phyloP scores from a whole-genome alignment of 805 yeast genomes.

The Yarrowia bubula region DNA sequence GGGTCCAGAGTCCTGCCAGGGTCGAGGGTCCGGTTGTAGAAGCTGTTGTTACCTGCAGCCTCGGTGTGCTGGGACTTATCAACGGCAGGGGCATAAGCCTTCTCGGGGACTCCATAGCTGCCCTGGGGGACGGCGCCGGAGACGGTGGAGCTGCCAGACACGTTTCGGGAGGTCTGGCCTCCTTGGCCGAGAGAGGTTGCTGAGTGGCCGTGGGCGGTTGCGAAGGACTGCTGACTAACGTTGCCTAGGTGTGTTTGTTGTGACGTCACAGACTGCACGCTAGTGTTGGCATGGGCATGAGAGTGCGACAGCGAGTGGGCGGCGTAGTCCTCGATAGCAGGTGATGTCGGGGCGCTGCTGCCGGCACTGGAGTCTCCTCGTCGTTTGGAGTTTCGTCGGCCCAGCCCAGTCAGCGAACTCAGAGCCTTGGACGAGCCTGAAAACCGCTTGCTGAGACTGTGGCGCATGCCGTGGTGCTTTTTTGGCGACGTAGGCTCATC shows the following conservation, averaged over 20 bases:
- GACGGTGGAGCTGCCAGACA: not conserved
- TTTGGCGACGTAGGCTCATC: conserved; percentile 19
- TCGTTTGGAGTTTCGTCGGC: conserved; percentile 22
- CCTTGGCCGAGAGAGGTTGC: not conserved
- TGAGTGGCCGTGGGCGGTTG: conserved; percentile 1
- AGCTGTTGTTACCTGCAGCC: not conserved
- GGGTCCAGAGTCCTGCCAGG: conserved; percentile 13
- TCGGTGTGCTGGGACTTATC: not conserved
- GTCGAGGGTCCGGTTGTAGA: conserved; percentile 5
- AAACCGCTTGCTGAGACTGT: conserved; percentile 21
- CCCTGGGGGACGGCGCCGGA: conserved; percentile 12
- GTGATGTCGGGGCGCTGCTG: conserved; percentile 1
- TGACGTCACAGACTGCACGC: conserved; percentile 20
- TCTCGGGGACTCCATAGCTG: conserved; percentile 8
- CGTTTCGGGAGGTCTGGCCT: not conserved
- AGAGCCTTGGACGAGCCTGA: conserved; percentile 21
- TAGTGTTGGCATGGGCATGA: conserved; percentile 8
- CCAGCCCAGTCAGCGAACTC: conserved; percentile 12
- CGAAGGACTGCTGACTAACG: conserved; percentile 2
- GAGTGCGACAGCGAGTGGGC: not conserved
- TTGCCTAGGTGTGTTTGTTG: conserved; percentile 4
- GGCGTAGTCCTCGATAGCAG: conserved; percentile 7
- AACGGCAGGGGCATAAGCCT: conserved; percentile 2
- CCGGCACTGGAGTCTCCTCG: conserved; percentile 19
- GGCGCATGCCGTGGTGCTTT: conserved; percentile 22